Conservation (phyloP, 257 asterid species). For the Solanum tarapatanum region DNA sequence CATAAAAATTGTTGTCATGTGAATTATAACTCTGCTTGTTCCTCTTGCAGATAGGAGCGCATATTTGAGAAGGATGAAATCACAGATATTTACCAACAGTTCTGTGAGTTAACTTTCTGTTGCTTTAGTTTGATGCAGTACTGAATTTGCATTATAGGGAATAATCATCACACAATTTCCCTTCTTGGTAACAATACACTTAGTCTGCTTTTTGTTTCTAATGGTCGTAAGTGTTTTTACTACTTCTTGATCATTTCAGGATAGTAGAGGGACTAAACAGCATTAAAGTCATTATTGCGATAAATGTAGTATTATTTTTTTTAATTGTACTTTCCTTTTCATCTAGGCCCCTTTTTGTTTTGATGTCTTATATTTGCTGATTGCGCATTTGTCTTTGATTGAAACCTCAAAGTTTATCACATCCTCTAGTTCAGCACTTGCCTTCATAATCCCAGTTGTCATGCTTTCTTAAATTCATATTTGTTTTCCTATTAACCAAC, state of each 20-base stretch:
- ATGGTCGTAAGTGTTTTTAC: background rate
- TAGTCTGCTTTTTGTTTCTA: background rate
- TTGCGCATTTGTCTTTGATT: background rate
- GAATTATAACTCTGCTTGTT: background rate
- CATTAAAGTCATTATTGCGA: background rate
- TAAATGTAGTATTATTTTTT: background rate
- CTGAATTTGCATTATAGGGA: background rate
- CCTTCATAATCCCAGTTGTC: background rate
- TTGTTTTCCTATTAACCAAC: background rate
- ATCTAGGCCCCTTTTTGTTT: background rate
- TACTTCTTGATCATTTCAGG: background rate
- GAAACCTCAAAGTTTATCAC: background rate
- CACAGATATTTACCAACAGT: slow-evolving; percentile 86
- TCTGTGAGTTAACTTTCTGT: slow-evolving; percentile 56
- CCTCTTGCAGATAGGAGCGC: slow-evolving; percentile 46
- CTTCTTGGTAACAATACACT: background rate
- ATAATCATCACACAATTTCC: background rate
- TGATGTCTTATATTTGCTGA: background rate
- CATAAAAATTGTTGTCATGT: background rate
- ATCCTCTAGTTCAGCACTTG: background rate
- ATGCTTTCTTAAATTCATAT: background rate
- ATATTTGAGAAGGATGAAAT: slow-evolving; percentile 65
- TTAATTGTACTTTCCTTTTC: background rate
- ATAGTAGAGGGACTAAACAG: background rate
- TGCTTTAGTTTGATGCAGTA: background rate